These are phyloP conservation scores for Macrophomina pseudophaseolina DNA, from an alignment of 2,329 filamentous ascomycete genomes.

Conservation along the genomic window DNA sequence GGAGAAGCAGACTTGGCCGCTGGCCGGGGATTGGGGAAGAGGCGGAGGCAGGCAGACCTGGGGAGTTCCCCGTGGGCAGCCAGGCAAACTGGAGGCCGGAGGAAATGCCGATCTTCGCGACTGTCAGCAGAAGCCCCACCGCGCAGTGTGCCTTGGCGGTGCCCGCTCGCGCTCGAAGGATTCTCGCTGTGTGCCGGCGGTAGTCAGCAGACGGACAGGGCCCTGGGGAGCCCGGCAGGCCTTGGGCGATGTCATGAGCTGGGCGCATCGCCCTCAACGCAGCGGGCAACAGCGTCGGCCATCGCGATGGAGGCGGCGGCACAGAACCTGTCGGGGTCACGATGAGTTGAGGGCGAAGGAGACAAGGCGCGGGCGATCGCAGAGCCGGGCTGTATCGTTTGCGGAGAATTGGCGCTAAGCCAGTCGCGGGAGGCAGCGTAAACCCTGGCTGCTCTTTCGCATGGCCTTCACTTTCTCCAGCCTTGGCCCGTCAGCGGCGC, in stretches of 20 bases:
- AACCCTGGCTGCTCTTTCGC: slow-evolving; percentile 5
- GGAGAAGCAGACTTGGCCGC: slow-evolving; percentile 17
- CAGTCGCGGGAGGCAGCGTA: slow-evolving; percentile 13
- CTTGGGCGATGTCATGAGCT: slow-evolving; percentile 16
- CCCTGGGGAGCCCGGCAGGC: background rate
- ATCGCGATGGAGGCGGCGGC: background rate
- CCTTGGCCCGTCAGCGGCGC: slow-evolving; percentile 24
- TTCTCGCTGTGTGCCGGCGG: slow-evolving; percentile 18
- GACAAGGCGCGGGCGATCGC: slow-evolving; percentile 9
- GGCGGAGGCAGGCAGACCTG: background rate
- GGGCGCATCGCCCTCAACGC: background rate
- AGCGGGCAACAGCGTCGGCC: background rate
- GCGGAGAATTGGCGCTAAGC: slow-evolving; percentile 20
- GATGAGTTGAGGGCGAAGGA: background rate
- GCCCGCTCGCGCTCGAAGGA: slow-evolving; percentile 13
- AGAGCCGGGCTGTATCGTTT: background rate
- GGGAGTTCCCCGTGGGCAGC: slow-evolving; percentile 5
- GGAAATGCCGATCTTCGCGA: background rate
- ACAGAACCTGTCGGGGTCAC: background rate
- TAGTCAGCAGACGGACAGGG: slow-evolving; percentile 13
- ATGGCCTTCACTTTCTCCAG: background rate
- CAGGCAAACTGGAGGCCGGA: slow-evolving; percentile 7
- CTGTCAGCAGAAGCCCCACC: slow-evolving; percentile 5
- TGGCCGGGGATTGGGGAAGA: slow-evolving; percentile 3
- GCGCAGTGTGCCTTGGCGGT: slow-evolving; percentile 18